Percentiles rank a stretch among this genome's conserved stretches.
These are phyloP conservation scores for Daldinia eschscholtzii DNA, from an alignment of 2,329 filamentous ascomycete genomes.

Conservation along the genomic window DNA sequence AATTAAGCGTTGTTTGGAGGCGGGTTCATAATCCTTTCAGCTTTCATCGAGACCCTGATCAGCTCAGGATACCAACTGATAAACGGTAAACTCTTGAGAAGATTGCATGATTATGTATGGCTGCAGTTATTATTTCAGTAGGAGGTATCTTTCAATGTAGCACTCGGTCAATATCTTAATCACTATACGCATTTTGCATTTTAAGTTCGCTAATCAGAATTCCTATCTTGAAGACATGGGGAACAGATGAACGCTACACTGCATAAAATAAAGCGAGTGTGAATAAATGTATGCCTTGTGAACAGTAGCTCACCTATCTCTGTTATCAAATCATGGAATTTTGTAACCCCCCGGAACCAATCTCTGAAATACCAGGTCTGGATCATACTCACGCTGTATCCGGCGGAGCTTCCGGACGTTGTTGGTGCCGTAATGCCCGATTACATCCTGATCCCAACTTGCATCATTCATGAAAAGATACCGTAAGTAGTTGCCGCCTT, in stretches of 20 bases:
- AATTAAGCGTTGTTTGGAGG: neutral
- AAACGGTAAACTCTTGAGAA: no score
- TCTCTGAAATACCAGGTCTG: neutral
- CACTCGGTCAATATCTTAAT: no score
- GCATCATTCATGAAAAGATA: conserved; percentile 14
- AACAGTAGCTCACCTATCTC: neutral
- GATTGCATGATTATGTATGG: no score
- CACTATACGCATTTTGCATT: neutral
- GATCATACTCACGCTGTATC: conserved; percentile 4
- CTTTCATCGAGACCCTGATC: neutral
- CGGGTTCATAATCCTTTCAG: neutral
- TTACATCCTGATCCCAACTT: neutral
- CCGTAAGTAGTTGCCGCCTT: neutral
- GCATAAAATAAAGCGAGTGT: neutral
- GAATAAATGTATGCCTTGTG: neutral
- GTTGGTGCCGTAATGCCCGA: neutral
- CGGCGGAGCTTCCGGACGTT: conserved; percentile 2
- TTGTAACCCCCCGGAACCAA: conserved; percentile 11
- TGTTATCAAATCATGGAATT: neutral
- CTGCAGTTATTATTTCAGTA: no score
- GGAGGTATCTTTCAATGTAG: no score
- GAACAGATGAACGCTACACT: neutral
- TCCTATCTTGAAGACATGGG: neutral
- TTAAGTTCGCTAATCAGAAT: neutral
- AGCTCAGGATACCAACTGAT: neutral